Evolutionary conservation across 257 asterid species (phyloP).

Genomic region (Scutellaria baicalensis): DNA sequence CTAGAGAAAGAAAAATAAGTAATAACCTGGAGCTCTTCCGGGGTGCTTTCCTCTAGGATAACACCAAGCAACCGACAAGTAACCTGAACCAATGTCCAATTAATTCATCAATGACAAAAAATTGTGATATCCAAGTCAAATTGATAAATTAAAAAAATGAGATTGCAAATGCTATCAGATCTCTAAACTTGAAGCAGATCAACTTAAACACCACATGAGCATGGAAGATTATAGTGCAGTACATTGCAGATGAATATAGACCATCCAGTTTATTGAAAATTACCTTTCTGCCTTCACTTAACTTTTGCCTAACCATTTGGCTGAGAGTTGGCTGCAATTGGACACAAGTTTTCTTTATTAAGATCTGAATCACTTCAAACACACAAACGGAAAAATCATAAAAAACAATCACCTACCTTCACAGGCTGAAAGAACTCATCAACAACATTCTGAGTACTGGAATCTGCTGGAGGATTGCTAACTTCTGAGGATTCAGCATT

Average conservation of each 20-base stretch:
- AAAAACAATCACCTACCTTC: constrained; percentile 34
- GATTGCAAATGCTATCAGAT: background rate
- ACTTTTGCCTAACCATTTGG: constrained; percentile 76
- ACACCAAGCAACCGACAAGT: constrained; percentile 82
- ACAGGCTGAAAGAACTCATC: constrained; percentile 84
- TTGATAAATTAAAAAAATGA: background rate
- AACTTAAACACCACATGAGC: background rate
- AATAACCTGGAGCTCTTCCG: constrained; percentile 88
- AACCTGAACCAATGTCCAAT: constrained; percentile 35
- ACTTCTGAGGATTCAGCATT: constrained; percentile 30
- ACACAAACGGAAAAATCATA: background rate
- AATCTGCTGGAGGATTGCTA: constrained; percentile 46
- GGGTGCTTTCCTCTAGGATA: constrained; percentile 72
- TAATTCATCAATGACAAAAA: constrained; percentile 1
- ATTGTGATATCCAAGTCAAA: background rate
- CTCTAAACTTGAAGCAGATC: background rate
- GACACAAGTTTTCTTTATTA: background rate
- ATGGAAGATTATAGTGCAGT: background rate
- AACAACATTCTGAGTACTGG: constrained; percentile 56
- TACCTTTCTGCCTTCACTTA: constrained; percentile 95
- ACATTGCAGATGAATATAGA: constrained; percentile 6
- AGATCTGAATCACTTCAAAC: background rate
- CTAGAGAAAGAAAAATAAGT: background rate
- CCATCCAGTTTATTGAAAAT: background rate
- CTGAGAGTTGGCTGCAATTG: constrained; percentile 74